Conservation (phyloP, 1,284 basidiomycete genomes). For the Ceratobasidium sp. region DNA sequence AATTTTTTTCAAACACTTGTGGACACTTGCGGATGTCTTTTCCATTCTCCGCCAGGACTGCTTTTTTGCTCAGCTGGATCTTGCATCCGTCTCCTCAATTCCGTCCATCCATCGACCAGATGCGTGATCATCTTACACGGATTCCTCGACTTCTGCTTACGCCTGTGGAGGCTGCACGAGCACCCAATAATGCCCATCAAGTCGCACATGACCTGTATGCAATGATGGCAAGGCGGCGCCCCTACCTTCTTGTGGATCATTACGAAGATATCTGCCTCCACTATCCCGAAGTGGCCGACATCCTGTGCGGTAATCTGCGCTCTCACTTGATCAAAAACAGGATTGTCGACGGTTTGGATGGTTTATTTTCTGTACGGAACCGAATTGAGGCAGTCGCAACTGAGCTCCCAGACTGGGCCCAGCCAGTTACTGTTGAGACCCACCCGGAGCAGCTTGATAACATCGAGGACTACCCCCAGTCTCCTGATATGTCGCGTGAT, state of each 20-base stretch:
- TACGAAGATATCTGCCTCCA: constrained; percentile 30
- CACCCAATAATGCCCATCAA: not conserved
- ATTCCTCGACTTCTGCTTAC: constrained; percentile 9
- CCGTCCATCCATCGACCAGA: constrained; percentile 5
- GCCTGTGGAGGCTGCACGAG: constrained; percentile 5
- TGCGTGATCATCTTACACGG: not conserved
- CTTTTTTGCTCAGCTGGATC: constrained; percentile 3
- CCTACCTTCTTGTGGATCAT: constrained; percentile 19
- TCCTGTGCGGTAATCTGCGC: not conserved
- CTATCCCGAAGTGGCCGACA: constrained; percentile 15
- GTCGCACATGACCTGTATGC: constrained; percentile 1
- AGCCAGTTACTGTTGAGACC: constrained; percentile 17
- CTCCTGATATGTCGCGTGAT: constrained; percentile 34
- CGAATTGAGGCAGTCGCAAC: not conserved
- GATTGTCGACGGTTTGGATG: constrained; percentile 14
- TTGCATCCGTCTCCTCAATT: not conserved
- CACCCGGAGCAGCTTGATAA: constrained; percentile 10
- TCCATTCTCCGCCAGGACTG: not conserved
- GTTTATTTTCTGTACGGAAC: constrained; percentile 4
- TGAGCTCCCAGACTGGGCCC: constrained; percentile 22
- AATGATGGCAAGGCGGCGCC: constrained; percentile 10
- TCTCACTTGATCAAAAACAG: constrained; percentile 8
- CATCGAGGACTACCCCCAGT: constrained; percentile 23
- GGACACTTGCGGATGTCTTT: constrained; percentile 12
- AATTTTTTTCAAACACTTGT: not conserved